Base-by-base conservation (phyloP, 768 basidiomycete genomes). In the Paxillus involutus region DNA sequence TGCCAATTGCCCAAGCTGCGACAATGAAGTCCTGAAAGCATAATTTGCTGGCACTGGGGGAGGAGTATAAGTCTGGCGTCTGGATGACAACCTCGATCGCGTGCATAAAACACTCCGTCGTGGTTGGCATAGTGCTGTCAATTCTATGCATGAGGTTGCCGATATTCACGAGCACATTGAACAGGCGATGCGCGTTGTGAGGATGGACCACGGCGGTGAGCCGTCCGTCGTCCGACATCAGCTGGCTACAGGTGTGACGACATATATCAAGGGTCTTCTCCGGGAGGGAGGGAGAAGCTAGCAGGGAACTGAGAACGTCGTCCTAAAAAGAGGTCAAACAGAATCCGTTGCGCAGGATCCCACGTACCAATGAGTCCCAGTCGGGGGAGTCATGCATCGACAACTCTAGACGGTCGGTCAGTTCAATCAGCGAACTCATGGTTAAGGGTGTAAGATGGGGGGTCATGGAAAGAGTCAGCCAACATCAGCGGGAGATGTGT, bases 81-180 rank as follows among this genome's bases (percentile, higher is more conserved):
- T 67, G 68, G n/a, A 79, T 62, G 12, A 68, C 70, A 45, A 78
- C 55, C 43, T 81, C 79, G 44, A 81, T 63, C 12, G 74, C 76
- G 41, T 71, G 66, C 46, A 76, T 65, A 54, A 78, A 75, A 47
- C 78, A 71, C 29, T 61, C 57, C 4, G 73, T 61, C 37, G 72
- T 73, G 29, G 61, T 54, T 17, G 65, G 63, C 47, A 65, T 63
- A 43, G 57, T 62, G 39, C 55, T 59, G 57, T 69, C 62, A 55
- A 57, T 60, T 50, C 53, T 66, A 32, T 68, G 70, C 59, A 65
- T 63, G 52, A 71, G 65, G 26, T 73, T 77, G 19, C 73, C 75
- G 41, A 69, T 69, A 17, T 73, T 76, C 53, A 76, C 74, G 42
- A 78, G 64, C 39, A 79, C 70, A 59, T 76, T 76, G 60, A 79